Evolutionary conservation across 1,139 yeast species (phyloP).

Genomic region (Pichia sp.): DNA sequence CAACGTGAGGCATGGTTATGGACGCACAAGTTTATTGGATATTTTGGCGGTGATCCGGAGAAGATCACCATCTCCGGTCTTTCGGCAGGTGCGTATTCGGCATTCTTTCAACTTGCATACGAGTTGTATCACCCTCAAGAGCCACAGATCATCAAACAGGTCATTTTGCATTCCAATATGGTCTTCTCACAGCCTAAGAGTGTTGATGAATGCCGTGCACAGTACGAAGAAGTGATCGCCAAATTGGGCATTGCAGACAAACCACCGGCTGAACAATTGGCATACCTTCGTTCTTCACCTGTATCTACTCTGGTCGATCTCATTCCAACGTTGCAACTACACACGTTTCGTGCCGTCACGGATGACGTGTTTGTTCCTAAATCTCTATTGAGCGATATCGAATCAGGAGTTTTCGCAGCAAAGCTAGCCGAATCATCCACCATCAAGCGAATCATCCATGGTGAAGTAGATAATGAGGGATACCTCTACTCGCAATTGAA

Average conservation of each 20-base stretch:
- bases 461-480: conserved; percentile 35
- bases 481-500: conserved; percentile 29
- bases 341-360: conserved; percentile 36
- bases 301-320: conserved; percentile 23
- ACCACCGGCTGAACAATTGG: conserved; percentile 14
- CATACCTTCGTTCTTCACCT: conserved; percentile 12
- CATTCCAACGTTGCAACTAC: conserved; percentile 27
- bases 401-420: conserved; percentile 30
- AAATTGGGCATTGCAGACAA: conserved; percentile 14
- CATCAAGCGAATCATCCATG: conserved; percentile 29
- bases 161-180: conserved; percentile 30
- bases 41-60: conserved; percentile 30
- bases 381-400: conserved; percentile 27
- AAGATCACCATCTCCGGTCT: conserved; percentile 28
- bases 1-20: conserved; percentile 34
- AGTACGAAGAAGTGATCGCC: conserved; percentile 30
- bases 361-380: conserved; percentile 31
- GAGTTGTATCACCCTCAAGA: conserved; percentile 32
- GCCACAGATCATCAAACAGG: conserved; percentile 31
- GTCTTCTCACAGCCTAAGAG: conserved; percentile 32
- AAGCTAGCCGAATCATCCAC: conserved; percentile 20
- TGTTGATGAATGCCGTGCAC: conserved; percentile 29
- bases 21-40: conserved; percentile 28
- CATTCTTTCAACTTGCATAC: conserved; percentile 32
- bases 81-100: conserved; percentile 30